Conservation (phyloP, 1,139 yeast genomes). For the Meyerozyma guilliermondii region DNA sequence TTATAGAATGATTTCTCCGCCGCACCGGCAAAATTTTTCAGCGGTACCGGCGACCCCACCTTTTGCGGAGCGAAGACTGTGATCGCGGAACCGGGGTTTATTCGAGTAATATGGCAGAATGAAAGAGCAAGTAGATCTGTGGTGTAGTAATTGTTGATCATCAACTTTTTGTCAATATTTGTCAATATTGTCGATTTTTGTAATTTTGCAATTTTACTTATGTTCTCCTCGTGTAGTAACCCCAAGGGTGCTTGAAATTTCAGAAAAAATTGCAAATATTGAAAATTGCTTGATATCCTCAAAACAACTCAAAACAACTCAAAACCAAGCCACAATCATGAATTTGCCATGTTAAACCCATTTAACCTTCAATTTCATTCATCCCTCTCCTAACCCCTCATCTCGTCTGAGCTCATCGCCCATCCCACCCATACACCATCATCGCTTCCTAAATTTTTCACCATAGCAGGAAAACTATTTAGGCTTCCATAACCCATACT, state of each 20-base stretch:
- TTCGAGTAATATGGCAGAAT: no score
- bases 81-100: background rate
- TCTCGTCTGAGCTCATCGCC: conserved; percentile 3
- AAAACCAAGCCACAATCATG: background rate
- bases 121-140: no score
- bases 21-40: conserved; percentile 3
- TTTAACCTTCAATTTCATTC: no score
- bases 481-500: conserved; percentile 2
- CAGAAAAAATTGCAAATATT: background rate
- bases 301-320: background rate
- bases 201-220: no score
- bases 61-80: background rate
- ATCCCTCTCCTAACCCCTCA: background rate
- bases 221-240: no score
- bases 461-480: conserved; percentile 4
- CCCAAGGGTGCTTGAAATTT: background rate
- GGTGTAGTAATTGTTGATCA: no score
- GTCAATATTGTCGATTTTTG: no score
- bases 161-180: no score
- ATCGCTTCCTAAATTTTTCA: conserved; percentile 6
- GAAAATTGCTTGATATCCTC: background rate
- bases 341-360: no score
- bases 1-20: background rate
- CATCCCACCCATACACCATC: conserved; percentile 1
- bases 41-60: conserved; percentile 2